Evolutionary conservation across 2,329 filamentous ascomycete species (phyloP).

Genomic region (Trichoderma cornu-damae): DNA sequence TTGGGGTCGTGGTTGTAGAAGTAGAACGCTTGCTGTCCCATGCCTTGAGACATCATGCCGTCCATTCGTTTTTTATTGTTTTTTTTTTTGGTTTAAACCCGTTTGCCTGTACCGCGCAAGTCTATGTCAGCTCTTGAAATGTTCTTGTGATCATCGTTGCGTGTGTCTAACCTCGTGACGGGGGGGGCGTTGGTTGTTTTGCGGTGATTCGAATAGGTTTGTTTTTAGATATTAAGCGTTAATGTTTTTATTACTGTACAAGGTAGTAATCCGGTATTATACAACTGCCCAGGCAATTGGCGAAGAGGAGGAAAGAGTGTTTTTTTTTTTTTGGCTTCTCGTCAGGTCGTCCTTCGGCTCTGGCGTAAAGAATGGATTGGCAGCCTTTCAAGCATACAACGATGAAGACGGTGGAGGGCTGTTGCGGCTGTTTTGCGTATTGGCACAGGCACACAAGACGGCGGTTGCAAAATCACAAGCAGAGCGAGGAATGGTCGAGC

Average conservation of each 20-base stretch:
- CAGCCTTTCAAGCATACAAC: conserved; percentile 34
- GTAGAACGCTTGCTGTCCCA: conserved; percentile 74
- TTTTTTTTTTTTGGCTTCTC: too few relatives aligned
- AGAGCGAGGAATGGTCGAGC: conserved; percentile 20
- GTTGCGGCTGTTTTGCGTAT: conserved; percentile 29
- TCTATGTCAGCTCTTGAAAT: conserved; percentile 6
- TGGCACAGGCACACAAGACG: conserved; percentile 12
- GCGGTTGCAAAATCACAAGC: conserved; percentile 24
- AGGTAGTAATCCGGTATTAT: conserved; percentile 14
- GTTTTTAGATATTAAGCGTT: conserved; percentile 14
- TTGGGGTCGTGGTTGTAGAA: conserved; percentile 78
- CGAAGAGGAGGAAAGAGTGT: conserved; percentile 10
- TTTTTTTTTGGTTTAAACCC: too few relatives aligned
- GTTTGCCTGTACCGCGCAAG: conserved; percentile 25
- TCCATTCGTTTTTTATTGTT: too few relatives aligned
- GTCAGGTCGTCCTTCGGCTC: conserved; percentile 20
- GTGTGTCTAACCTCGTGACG: conserved; percentile 13
- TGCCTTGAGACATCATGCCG: conserved; percentile 52
- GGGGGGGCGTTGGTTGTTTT: too few relatives aligned
- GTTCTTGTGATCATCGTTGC: not conserved
- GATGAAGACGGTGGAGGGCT: conserved; percentile 27
- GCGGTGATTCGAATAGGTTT: not conserved
- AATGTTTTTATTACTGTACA: not conserved
- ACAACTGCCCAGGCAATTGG: conserved; percentile 17
- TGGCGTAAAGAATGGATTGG: conserved; percentile 42